Evolutionary conservation across 345 rosid species (phyloP).

Genomic region (Camelina sativa): DNA sequence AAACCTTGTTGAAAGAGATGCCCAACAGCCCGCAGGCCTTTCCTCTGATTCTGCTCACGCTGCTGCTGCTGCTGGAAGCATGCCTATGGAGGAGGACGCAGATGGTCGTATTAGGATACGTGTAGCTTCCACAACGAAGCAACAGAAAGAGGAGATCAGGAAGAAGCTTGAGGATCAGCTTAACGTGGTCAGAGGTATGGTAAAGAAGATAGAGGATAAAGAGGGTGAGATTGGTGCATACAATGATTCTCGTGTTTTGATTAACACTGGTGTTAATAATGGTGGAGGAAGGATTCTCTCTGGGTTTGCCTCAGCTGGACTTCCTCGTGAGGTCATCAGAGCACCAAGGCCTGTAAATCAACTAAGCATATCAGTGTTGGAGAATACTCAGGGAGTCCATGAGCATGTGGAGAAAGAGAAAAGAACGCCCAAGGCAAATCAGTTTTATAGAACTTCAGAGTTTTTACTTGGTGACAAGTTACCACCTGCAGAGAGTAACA

Average conservation of each 20-base stretch:
- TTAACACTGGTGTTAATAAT: conserved; percentile 52
- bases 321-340: conserved; percentile 60
- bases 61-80: conserved; percentile 45
- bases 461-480: conserved; percentile 98
- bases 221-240: conserved; percentile 60
- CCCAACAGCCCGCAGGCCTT: conserved; percentile 45
- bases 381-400: conserved; percentile 65
- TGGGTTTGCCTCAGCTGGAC: conserved; percentile 63
- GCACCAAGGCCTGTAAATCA: conserved; percentile 78
- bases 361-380: conserved; percentile 68
- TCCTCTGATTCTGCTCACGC: conserved; percentile 40
- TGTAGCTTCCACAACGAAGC: conserved; percentile 61
- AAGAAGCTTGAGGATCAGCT: conserved; percentile 85
- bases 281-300: conserved; percentile 66
- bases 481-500: conserved; percentile 96
- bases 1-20: conserved; percentile 45
- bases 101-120: conserved; percentile 60
- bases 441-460: conserved; percentile 88
- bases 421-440: conserved; percentile 98
- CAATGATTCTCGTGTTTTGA: conserved; percentile 43
- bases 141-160: conserved; percentile 65
- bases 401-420: conserved; percentile 93
- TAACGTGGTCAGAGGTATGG: conserved; percentile 69
- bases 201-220: conserved; percentile 80
- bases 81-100: conserved; percentile 48